Percentiles rank a stretch among this genome's conserved stretches.
phyloP scores from a whole-genome alignment of 2,329 filamentous ascomycete species.

The Phoma sp. region DNA sequence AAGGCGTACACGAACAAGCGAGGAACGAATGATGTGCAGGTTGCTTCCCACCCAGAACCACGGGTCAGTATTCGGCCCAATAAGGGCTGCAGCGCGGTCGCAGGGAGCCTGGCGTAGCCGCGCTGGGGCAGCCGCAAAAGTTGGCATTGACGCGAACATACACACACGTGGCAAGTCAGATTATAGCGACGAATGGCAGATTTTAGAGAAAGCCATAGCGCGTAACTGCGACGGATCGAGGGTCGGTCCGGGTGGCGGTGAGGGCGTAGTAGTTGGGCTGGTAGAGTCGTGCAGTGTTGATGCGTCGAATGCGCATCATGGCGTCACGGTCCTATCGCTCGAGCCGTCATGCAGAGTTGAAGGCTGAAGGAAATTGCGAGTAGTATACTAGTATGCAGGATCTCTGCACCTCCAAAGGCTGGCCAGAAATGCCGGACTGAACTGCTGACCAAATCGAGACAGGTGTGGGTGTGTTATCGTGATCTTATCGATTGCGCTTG shows the following conservation, averaged over 20 bases:
- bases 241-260: constrained; percentile 1
- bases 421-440: too few species aligned
- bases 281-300: background rate
- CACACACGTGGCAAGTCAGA: constrained; percentile 25
- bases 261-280: constrained; percentile 1
- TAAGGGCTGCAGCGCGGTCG: constrained; percentile 12
- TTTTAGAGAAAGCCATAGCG: constrained; percentile 2
- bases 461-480: constrained; percentile 18
- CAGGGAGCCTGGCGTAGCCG: constrained; percentile 21
- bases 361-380: too few species aligned
- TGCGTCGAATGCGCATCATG: too few species aligned
- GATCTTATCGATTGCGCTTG: constrained; percentile 20
- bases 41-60: constrained; percentile 17
- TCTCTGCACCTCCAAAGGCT: too few species aligned
- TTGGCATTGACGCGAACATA: constrained; percentile 6
- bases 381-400: background rate
- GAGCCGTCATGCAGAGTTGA: too few species aligned
- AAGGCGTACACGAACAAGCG: constrained; percentile 13
- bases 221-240: constrained; percentile 3
- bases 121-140: constrained; percentile 18
- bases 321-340: too few species aligned
- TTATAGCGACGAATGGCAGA: constrained; percentile 6
- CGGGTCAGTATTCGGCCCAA: constrained; percentile 18
- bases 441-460: too few species aligned
- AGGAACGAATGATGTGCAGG: constrained; percentile 20